Base-by-base conservation (phyloP, 1,284 basidiomycete genomes). In the Peniophora sp. region DNA sequence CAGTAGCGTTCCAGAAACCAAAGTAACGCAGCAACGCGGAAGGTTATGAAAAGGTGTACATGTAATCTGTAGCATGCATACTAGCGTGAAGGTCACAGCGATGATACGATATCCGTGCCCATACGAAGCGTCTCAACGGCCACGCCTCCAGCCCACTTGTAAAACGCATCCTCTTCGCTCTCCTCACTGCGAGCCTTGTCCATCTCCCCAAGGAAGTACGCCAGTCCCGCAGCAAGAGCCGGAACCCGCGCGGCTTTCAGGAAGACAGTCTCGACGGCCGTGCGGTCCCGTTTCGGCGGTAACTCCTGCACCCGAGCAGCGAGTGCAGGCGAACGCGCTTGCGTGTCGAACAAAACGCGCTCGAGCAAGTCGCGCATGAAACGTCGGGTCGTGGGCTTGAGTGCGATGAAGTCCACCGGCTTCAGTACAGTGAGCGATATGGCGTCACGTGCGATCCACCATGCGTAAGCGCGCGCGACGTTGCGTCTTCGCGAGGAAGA, bases 361-460 rank as follows among this genome's bases (percentile, higher is more conserved):
- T 73, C 66, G 54, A 96, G 72, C 48, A 95, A 66, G 47, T 83
- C 78, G 51, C 70, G 71, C 47, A 97, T 70, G 67, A 96, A 97
- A 17, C 62, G 65, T 2, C 64, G 70, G 3, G 88, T 79, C 49
- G 75, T 75, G 3, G 78, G 66, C 56, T 88, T 84, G 47, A 94
- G 73, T 1, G 71, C 58, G 0, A 83, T 85, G 63, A 97, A 96
- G 60, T 94, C 89, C 37, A 97, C 74, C 11, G 92, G 89, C 90
- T 96, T 97, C 55, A 98, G 73, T 6, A 96, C 79, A 0, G 80
- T 75, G 42, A 98, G 68, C 22, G 83, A 72, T 22, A 88, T 69
- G 15, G 77, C 77, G 47, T 83, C 85, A 61, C 88, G 86, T 0
- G 85, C 88, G 32, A 93, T 73, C 78, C 88, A 87, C 86, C 90